Percentiles rank a stretch among this genome's conserved stretches.
Evolutionary conservation across 164 flowering plant genomes (phyloP).

Genomic region (Chimonanthus praecox): DNA sequence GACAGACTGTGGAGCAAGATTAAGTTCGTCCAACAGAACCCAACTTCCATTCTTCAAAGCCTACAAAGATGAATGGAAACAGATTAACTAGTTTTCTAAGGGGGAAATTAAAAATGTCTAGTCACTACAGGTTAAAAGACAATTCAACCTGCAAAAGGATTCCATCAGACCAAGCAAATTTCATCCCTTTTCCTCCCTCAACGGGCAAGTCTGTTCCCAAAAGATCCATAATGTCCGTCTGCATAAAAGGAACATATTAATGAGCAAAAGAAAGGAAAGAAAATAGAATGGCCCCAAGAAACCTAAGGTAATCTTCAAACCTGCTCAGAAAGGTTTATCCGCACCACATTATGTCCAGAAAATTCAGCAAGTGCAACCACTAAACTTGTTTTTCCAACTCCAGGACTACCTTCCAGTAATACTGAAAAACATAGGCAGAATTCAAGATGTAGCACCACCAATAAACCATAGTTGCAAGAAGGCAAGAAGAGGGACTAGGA

Average conservation of each 20-base stretch:
- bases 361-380: conserved; percentile 72
- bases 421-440: conserved; percentile 35
- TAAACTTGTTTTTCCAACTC: conserved; percentile 98
- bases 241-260: conserved; percentile 12
- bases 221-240: conserved; percentile 98
- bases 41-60: conserved; percentile 87
- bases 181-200: conserved; percentile 74
- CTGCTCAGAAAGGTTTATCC: conserved; percentile 98
- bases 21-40: conserved; percentile 96
- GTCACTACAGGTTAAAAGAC: neutral
- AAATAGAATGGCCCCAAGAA: neutral
- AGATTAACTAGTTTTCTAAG: neutral
- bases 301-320: conserved; percentile 23
- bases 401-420: conserved; percentile 96
- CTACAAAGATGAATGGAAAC: conserved; percentile 25
- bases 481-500: neutral
- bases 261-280: neutral
- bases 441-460: neutral
- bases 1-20: conserved; percentile 98
- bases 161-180: conserved; percentile 99
- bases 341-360: conserved; percentile 88
- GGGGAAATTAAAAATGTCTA: neutral
- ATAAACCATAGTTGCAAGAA: neutral
- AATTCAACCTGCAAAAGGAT: conserved; percentile 78
- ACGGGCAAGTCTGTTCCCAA: conserved; percentile 94